These are phyloP conservation scores for Trichoderma asperelloides DNA, from an alignment of 495 filamentous ascomycete genomes.

Conservation along the genomic window DNA sequence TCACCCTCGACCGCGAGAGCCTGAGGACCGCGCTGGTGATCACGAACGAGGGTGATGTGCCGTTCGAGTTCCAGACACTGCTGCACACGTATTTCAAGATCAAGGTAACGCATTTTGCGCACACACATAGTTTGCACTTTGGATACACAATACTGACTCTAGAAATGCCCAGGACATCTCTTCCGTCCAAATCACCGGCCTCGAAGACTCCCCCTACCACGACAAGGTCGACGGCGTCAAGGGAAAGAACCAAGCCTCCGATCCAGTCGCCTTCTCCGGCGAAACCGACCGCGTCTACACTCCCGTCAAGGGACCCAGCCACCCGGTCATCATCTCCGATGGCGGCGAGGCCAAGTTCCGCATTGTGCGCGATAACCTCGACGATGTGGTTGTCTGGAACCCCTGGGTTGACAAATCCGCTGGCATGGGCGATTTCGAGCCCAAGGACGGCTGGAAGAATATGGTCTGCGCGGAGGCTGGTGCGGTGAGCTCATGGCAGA, in stretches of 20 bases:
- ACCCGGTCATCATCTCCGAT: conserved; percentile 46
- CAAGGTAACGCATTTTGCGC: conserved; percentile 42
- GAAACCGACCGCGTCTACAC: conserved; percentile 72
- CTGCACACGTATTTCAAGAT: conserved; percentile 85
- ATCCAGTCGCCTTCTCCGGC: conserved; percentile 47
- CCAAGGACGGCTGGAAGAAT: conserved; percentile 77
- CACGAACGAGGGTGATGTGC: conserved; percentile 69
- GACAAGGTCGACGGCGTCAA: conserved; percentile 68
- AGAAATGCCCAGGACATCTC: conserved; percentile 55
- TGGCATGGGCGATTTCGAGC: conserved; percentile 78
- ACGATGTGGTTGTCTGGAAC: conserved; percentile 93
- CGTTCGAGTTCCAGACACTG: conserved; percentile 84
- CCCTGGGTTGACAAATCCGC: conserved; percentile 81
- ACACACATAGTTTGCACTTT: neutral
- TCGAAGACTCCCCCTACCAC: conserved; percentile 62
- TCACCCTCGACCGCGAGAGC: conserved; percentile 65
- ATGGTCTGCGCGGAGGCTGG: conserved; percentile 96
- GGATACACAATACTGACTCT: neutral
- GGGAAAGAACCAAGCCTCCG: conserved; percentile 45
- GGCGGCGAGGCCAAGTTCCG: conserved; percentile 56
- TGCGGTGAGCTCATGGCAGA: conserved; percentile 69
- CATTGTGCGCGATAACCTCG: conserved; percentile 69
- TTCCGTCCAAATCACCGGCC: conserved; percentile 56
- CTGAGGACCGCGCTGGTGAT: conserved; percentile 79
- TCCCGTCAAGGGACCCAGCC: conserved; percentile 55